Evolutionary conservation across 306 rosid genomes (phyloP).

Genomic region (Trifolium repens): DNA sequence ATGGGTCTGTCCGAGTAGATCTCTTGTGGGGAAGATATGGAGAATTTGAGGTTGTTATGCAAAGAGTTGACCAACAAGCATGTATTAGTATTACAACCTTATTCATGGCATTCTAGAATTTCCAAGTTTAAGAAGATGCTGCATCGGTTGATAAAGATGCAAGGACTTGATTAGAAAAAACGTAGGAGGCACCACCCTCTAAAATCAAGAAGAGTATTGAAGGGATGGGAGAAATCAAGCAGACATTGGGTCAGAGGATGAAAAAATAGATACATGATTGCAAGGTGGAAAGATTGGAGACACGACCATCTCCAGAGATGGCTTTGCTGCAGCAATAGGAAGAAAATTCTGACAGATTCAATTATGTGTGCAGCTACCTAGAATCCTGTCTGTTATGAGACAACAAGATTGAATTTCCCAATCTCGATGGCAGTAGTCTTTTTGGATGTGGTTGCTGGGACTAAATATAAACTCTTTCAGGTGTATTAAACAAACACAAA

Average conservation of each 20-base stretch:
- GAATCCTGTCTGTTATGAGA: constrained; percentile 1
- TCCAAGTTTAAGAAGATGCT: no score
- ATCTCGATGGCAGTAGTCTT: neutral
- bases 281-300: neutral
- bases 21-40: no score
- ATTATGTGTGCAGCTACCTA: neutral
- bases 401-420: neutral
- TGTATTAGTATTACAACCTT: no score
- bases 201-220: no score
- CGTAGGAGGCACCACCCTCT: no score
- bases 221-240: no score
- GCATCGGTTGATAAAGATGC: no score
- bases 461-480: neutral
- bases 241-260: neutral
- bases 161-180: no score
- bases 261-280: neutral
- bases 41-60: no score
- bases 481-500: neutral
- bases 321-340: neutral
- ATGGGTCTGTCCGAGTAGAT: no score
- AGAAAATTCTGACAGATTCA: neutral
- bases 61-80: no score
- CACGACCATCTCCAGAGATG: neutral
- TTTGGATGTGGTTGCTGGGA: neutral
- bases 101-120: no score